Evolutionary conservation across 768 basidiomycete genomes (phyloP), one percentile per base, ranked within the genome.

Genomic region (Boletus rufocinnamomeus): DNA sequence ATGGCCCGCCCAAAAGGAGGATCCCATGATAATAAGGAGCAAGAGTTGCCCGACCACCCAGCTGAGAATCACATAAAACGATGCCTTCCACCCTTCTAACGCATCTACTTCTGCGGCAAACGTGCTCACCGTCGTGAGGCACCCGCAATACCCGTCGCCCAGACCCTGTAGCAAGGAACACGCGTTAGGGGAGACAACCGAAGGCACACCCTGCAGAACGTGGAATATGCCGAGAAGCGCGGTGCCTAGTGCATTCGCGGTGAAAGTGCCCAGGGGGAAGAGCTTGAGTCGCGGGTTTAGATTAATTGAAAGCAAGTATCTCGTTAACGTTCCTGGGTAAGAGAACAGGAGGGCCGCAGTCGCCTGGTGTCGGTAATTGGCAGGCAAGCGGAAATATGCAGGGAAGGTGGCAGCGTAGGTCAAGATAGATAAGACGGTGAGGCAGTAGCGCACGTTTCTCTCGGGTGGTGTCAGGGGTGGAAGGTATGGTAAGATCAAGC

Each of bases 61-160:
- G 67, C 91, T 95, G 44, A 84, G 67, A 2, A 80, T 61, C 28
- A 82, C 83, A 71, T 98, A 98, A 46, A 84, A 67, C 76, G 81
- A 84, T 30, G 86, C 84, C 66, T 81, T 84, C 72, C 82, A 70
- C 34, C 77, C 70, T 44, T 76, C 72, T 59, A 95, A 75, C 43
- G 82, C 81, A 35, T 78, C 74, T 23, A 91, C 70, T 70, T 99
- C 97, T 10, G 87, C 87, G 2, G 86, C 89, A 68, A 98, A 96
- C 19, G 95, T 98, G 72, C 91, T 93, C 64, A 99, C 82, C 2
- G 97, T 99, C 2, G 89, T 95, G 64, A 98, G 78, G 75, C 93
- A 95, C 13, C 95, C 97, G 69, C 95, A 98, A 69, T 93, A 98
- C 8, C 97, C 97, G 69, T 98, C 93, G 25, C 80, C 78, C 38